Percentiles rank a stretch among this genome's conserved stretches.
Evolutionary conservation across 257 asterid genomes (phyloP).

Genomic region (Hygrophila difformis): DNA sequence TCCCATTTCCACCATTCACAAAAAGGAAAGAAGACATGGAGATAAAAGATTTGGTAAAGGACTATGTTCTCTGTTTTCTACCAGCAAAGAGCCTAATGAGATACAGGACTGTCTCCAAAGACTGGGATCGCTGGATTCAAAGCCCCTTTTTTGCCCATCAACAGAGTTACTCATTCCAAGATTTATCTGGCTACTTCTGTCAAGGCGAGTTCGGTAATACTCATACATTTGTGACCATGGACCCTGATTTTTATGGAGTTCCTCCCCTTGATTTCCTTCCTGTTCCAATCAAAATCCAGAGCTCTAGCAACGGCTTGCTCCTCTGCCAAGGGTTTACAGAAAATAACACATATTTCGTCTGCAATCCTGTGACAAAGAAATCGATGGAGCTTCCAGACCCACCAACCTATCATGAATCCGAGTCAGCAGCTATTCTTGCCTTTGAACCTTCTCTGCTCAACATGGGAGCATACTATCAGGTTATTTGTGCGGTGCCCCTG

Average conservation of each 20-base stretch:
- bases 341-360: conserved; percentile 15
- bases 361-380: conserved; percentile 30
- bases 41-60: conserved; percentile 22
- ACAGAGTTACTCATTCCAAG: conserved; percentile 24
- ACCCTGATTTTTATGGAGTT: conserved; percentile 22
- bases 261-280: conserved; percentile 25
- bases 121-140: conserved; percentile 30
- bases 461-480: conserved; percentile 22
- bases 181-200: conserved; percentile 31
- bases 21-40: conserved; percentile 15
- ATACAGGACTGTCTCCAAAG: conserved; percentile 29
- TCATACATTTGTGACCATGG: conserved; percentile 17
- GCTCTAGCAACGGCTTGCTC: conserved; percentile 33
- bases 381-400: conserved; percentile 26
- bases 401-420: conserved; percentile 15
- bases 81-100: conserved; percentile 33
- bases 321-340: conserved; percentile 18
- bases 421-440: conserved; percentile 31
- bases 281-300: neutral
- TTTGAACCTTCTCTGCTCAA: conserved; percentile 26
- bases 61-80: conserved; percentile 24
- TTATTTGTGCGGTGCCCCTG: conserved; percentile 25
- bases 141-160: conserved; percentile 23
- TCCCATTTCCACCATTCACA: neutral
- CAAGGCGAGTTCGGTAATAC: neutral